A percentile compares a stretch with the other conserved stretches of the same genome.
Conservation (phyloP, 164 flowering plant genomes). For the Kalanchoe fedtschenkoi region DNA sequence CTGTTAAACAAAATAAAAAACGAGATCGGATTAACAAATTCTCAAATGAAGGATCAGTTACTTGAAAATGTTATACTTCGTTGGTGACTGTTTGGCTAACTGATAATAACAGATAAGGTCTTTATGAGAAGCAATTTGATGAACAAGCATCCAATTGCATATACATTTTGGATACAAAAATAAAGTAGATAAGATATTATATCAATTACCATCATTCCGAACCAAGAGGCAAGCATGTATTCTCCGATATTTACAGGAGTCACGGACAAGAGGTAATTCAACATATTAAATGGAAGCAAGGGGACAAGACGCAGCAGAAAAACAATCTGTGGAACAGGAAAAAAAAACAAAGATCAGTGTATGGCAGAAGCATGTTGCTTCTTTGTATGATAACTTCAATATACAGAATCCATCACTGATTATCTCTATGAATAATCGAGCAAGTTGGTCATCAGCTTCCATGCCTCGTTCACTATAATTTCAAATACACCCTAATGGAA, state of each 20-base stretch:
- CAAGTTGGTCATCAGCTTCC: neutral
- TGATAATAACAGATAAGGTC: neutral
- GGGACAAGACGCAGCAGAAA: constrained; percentile 95
- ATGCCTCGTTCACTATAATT: neutral
- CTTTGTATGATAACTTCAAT: neutral
- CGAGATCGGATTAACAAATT: neutral
- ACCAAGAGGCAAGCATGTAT: constrained; percentile 93
- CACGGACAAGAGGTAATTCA: constrained; percentile 93
- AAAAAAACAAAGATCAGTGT: neutral
- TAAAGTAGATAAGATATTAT: neutral
- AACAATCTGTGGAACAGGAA: constrained; percentile 48
- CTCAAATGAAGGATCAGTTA: neutral
- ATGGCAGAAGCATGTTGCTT: neutral
- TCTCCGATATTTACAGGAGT: constrained; percentile 68
- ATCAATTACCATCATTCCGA: constrained; percentile 90
- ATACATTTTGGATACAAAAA: neutral
- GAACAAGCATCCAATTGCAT: no score
- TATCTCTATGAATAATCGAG: neutral
- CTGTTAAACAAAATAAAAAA: neutral
- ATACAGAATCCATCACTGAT: neutral
- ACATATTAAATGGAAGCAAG: constrained; percentile 84
- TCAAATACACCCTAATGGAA: neutral
- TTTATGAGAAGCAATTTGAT: neutral
- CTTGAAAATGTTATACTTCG: no score
- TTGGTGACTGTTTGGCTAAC: neutral